These are phyloP conservation scores for Rhododendron henanense DNA, from an alignment of 148 eudicot genomes.

Conservation along the genomic window DNA sequence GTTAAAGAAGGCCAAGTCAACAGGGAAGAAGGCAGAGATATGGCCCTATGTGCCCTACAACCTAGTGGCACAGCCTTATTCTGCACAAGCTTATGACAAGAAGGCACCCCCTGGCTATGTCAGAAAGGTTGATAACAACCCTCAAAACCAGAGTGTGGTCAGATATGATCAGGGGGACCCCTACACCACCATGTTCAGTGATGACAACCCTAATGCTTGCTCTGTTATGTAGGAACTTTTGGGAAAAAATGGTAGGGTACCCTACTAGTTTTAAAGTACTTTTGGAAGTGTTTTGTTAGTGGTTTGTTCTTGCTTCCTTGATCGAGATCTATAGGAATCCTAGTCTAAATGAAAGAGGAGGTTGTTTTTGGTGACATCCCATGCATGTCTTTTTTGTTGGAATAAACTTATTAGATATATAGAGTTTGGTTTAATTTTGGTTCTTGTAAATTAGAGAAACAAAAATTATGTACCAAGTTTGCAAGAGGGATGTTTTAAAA, in stretches of 20 bases:
- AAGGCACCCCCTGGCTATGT: constrained; percentile 88
- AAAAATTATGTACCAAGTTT: too few species aligned
- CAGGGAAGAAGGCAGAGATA: constrained; percentile 84
- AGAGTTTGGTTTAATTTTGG: too few species aligned
- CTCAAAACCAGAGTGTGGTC: constrained; percentile 5
- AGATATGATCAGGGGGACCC: constrained; percentile 43
- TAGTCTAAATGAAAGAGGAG: background rate
- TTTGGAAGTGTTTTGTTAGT: background rate
- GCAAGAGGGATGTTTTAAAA: too few species aligned
- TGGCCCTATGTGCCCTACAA: constrained; percentile 95
- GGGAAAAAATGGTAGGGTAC: background rate
- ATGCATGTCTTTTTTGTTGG: background rate
- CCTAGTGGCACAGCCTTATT: constrained; percentile 72
- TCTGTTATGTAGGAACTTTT: constrained; percentile 40
- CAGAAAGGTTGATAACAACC: constrained; percentile 45
- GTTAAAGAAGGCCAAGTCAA: constrained; percentile 61
- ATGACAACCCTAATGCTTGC: constrained; percentile 82
- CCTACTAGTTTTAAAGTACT: background rate
- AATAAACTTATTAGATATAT: too few species aligned
- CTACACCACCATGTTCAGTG: constrained; percentile 67
- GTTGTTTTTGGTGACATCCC: background rate
- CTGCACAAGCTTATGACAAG: constrained; percentile 62
- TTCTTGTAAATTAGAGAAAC: too few species aligned
- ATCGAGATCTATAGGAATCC: background rate
- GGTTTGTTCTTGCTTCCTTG: background rate